These are phyloP conservation scores for Phytopythium oedochilum DNA, from an alignment of 352 stramenopile species.

Conservation along the genomic window DNA sequence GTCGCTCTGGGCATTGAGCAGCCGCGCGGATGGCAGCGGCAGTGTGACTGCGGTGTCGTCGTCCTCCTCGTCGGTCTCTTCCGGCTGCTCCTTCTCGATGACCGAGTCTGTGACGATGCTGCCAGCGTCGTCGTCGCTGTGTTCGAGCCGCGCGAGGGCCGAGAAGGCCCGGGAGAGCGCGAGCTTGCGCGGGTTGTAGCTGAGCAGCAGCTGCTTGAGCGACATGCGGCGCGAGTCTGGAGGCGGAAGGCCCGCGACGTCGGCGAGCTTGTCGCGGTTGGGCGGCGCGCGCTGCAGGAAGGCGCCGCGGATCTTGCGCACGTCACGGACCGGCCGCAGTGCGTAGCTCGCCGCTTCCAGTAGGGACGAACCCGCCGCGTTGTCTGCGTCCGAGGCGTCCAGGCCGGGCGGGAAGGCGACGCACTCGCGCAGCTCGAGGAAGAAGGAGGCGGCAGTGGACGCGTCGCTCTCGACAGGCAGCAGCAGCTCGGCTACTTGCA, in stretches of 20 bases:
- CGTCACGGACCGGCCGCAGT: conserved; percentile 31
- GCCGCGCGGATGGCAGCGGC: not conserved
- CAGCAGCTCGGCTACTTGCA: conserved; percentile 58
- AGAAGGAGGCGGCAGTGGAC: conserved; percentile 40
- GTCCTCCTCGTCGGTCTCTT: not conserved
- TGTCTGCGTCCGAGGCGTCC: too few species aligned
- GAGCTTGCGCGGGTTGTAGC: conserved; percentile 72
- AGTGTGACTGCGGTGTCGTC: not conserved
- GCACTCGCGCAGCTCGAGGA: conserved; percentile 47
- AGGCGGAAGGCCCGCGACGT: conserved; percentile 35
- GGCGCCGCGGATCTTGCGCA: conserved; percentile 44
- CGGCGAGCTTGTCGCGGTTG: conserved; percentile 35
- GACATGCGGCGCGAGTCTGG: conserved; percentile 57
- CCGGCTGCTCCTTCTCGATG: not conserved
- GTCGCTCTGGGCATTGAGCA: conserved; percentile 6
- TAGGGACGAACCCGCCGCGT: not conserved
- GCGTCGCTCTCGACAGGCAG: conserved; percentile 52
- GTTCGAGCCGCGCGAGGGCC: conserved; percentile 1
- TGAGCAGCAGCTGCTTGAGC: conserved; percentile 67
- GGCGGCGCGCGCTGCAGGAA: conserved; percentile 57
- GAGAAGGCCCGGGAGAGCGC: conserved; percentile 62
- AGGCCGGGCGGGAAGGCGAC: conserved; percentile 17
- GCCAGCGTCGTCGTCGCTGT: too few species aligned
- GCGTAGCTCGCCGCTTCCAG: conserved; percentile 8
- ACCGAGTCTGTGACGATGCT: not conserved